phyloP scores from a whole-genome alignment of 1,284 basidiomycete genomes.

The Agroathelia rolfsii region DNA sequence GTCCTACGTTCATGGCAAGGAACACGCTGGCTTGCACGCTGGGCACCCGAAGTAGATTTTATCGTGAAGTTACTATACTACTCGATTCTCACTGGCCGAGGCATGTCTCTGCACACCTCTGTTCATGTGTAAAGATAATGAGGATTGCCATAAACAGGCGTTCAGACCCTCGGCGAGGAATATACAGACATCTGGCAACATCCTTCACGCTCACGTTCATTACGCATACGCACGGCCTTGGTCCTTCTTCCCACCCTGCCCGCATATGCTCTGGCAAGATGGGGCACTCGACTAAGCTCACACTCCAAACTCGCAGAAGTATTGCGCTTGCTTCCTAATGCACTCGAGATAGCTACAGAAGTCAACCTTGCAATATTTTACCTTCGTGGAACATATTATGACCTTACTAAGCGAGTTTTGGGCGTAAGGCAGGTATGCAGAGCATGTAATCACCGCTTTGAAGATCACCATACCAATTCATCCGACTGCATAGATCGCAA shows the following conservation, averaged over 20 bases:
- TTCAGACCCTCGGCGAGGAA: slow-evolving; percentile 83
- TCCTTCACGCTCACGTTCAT: too few relatives aligned
- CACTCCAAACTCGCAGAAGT: too few relatives aligned
- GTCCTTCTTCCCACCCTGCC: slow-evolving; percentile 60
- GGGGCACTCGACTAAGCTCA: too few relatives aligned
- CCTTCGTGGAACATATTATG: slow-evolving; percentile 71
- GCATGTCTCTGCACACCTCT: slow-evolving; percentile 26
- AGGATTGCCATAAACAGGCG: slow-evolving; percentile 33
- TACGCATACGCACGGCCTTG: slow-evolving; percentile 39
- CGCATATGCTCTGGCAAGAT: slow-evolving; percentile 46
- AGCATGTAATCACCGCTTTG: too few relatives aligned
- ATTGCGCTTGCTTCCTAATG: slow-evolving; percentile 35
- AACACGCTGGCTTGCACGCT: slow-evolving; percentile 76
- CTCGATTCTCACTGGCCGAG: slow-evolving; percentile 67
- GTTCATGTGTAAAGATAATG: slow-evolving; percentile 1
- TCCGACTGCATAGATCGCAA: slow-evolving; percentile 50
- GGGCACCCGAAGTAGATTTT: slow-evolving; percentile 75
- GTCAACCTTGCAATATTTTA: slow-evolving; percentile 80
- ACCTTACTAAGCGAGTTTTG: slow-evolving; percentile 61
- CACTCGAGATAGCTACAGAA: slow-evolving; percentile 51
- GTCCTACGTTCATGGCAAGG: slow-evolving; percentile 76
- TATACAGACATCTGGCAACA: slow-evolving; percentile 83
- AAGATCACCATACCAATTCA: slow-evolving; percentile 2
- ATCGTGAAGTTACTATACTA: slow-evolving; percentile 66
- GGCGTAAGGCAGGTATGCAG: slow-evolving; percentile 69